Base-by-base conservation (phyloP, 345 rosid genomes). In the Sapria himalayana region DNA sequence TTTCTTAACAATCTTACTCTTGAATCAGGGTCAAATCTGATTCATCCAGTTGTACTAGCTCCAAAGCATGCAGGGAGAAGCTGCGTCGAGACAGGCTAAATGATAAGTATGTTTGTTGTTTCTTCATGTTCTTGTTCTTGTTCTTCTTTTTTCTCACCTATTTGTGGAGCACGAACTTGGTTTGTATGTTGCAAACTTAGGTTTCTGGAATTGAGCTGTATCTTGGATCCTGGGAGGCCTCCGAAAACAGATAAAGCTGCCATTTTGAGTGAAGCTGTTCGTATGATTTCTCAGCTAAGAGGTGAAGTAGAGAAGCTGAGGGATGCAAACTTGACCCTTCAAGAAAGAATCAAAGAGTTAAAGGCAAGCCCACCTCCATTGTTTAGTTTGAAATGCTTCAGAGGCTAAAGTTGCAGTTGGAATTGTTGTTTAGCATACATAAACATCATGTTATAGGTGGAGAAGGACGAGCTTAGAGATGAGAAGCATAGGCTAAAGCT, bases 41-140 rank as follows among this genome's bases (percentile, higher is more conserved):
- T 50, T 37, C 81, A 13, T 72, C 73, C 44, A 59, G 70, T 49
- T 58, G 59, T 22, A 56, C 86, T 38, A 73, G 86, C 79, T 89
- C 98, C 22, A 86, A 81, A 63, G 97, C 94, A 7, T 68, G 92
- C 52, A 81, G 94, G 15, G 97, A 81, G 70, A 78, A 72, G 58
- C 52, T 71, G 76, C 80, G 94, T 37, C 69, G 97, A 58, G 92
- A 86, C 59, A 64, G 50, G 58, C 62, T 86, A 48, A 86, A 86
- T 37, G 89, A 81, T 53, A 78, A 62, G 97, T 64, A 52, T 38
- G 56, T 15, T 33, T 49, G 31, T 56, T 39, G 47, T 12, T 20
- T 37, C 29, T 34, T 36, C 40, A 33, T 41, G 3, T 37, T 29
- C 48, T 54, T 39, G 19, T 12, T 16, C 19, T 39, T 29, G 41